These are phyloP conservation scores for Phytophthora hibernalis DNA, from an alignment of 352 stramenopile genomes.

Conservation along the genomic window DNA sequence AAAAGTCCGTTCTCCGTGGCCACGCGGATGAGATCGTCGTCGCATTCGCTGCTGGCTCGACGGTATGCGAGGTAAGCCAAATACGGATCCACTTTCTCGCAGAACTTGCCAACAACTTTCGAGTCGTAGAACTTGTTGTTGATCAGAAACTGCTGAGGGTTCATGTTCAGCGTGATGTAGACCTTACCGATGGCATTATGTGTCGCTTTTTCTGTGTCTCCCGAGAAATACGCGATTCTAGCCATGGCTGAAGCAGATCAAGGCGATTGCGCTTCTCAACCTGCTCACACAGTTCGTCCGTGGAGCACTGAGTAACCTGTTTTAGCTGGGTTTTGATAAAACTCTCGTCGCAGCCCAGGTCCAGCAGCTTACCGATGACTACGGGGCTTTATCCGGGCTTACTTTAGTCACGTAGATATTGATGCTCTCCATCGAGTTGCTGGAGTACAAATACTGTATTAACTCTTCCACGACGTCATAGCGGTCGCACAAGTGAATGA, in stretches of 20 bases:
- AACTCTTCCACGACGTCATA: slow-evolving; percentile 99
- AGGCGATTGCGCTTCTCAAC: slow-evolving; percentile 99
- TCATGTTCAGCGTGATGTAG: slow-evolving; percentile 99
- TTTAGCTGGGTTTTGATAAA: slow-evolving; percentile 99
- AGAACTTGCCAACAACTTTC: slow-evolving; percentile 99
- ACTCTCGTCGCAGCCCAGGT: slow-evolving; percentile 99
- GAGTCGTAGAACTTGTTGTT: slow-evolving; percentile 99
- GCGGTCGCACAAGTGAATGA: slow-evolving; percentile 99
- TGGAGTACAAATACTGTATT: slow-evolving; percentile 99
- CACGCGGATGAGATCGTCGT: slow-evolving; percentile 99
- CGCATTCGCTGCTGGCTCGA: slow-evolving; percentile 97
- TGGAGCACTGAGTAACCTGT: slow-evolving; percentile 94
- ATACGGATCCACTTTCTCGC: slow-evolving; percentile 99
- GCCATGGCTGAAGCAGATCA: slow-evolving; percentile 98
- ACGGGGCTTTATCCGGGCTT: slow-evolving; percentile 98
- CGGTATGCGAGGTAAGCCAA: slow-evolving; percentile 99
- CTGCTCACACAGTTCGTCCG: slow-evolving; percentile 98
- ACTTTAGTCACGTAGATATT: slow-evolving; percentile 99
- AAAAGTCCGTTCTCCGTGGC: slow-evolving; percentile 99
- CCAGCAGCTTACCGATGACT: slow-evolving; percentile 99
- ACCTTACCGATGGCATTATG: slow-evolving; percentile 99
- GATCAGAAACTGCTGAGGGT: slow-evolving; percentile 98
- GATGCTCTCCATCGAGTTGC: slow-evolving; percentile 99
- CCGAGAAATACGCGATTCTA: slow-evolving; percentile 98
- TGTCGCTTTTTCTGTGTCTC: slow-evolving; percentile 98